phyloP scores from a whole-genome alignment of 192 early-diverging fungal species.

The Coemansia sp. region DNA sequence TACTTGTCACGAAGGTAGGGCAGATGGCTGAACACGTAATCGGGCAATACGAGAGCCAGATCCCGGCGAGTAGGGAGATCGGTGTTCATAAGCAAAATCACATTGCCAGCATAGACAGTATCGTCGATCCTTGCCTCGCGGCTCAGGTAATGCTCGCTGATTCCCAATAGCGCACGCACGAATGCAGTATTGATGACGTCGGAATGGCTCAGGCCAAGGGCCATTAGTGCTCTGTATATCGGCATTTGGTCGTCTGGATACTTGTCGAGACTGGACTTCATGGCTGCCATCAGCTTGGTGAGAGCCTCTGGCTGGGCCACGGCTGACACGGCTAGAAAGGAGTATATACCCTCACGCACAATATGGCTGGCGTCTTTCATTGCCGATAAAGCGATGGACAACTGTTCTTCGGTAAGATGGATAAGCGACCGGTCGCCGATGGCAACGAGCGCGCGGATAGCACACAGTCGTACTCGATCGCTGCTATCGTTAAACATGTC shows the following conservation, averaged over 20 bases:
- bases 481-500: conserved; percentile 99
- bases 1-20: conserved; percentile 74
- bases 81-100: conserved; percentile 83
- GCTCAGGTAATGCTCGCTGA: conserved; percentile 69
- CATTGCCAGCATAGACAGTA: conserved; percentile 65
- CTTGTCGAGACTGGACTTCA: conserved; percentile 64
- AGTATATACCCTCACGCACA: conserved; percentile 73
- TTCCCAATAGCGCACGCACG: conserved; percentile 61
- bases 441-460: conserved; percentile 72
- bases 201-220: conserved; percentile 66
- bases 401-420: conserved; percentile 69
- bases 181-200: conserved; percentile 39
- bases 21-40: conserved; percentile 74
- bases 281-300: conserved; percentile 57
- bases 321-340: conserved; percentile 66
- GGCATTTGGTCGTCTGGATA: conserved; percentile 71
- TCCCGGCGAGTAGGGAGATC: conserved; percentile 54
- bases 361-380: conserved; percentile 72
- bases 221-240: conserved; percentile 67
- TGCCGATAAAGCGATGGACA: conserved; percentile 69
- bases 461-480: conserved; percentile 78
- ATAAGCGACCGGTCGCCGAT: conserved; percentile 65
- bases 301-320: conserved; percentile 48
- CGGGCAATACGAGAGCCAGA: conserved; percentile 62
- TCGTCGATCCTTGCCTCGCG: conserved; percentile 73